Conservation (phyloP, 371 early-diverging fungal species). For the Mortierella sp. region DNA sequence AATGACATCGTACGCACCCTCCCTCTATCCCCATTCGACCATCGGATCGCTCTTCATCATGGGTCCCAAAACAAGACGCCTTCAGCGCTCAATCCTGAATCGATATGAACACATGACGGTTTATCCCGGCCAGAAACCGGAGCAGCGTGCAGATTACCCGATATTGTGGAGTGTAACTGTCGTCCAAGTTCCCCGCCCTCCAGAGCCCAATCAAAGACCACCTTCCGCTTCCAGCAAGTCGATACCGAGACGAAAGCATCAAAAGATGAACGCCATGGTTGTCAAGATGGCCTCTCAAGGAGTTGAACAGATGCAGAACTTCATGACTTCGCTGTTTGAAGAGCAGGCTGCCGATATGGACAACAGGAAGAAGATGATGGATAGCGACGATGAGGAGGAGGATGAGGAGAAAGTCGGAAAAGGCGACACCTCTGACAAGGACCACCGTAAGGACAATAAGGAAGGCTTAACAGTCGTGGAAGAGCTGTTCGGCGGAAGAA, state of each 20-base stretch:
- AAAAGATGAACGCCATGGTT: constrained; percentile 48
- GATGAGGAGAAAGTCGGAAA: not conserved
- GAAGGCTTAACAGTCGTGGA: constrained; percentile 33
- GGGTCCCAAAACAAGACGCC: constrained; percentile 49
- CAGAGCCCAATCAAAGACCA: constrained; percentile 3
- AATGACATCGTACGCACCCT: constrained; percentile 50
- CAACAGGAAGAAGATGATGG: constrained; percentile 34
- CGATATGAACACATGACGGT: constrained; percentile 43
- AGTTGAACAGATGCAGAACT: constrained; percentile 50
- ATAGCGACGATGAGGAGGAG: constrained; percentile 30
- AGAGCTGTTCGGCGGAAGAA: constrained; percentile 47
- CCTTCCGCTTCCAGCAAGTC: constrained; percentile 3
- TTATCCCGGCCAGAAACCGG: constrained; percentile 45
- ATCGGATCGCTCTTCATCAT: constrained; percentile 51
- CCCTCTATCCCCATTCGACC: constrained; percentile 47
- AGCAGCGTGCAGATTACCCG: constrained; percentile 42
- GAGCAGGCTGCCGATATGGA: constrained; percentile 22
- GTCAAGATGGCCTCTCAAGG: constrained; percentile 55
- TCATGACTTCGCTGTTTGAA: constrained; percentile 48
- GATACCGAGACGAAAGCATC: constrained; percentile 23
- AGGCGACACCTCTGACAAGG: not conserved
- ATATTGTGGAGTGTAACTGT: constrained; percentile 49
- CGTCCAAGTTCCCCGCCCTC: constrained; percentile 42
- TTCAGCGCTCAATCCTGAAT: constrained; percentile 38
- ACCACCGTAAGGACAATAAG: not conserved